phyloP scores from a whole-genome alignment of 73 alveolate genomes.

The Stentor roeselii region DNA sequence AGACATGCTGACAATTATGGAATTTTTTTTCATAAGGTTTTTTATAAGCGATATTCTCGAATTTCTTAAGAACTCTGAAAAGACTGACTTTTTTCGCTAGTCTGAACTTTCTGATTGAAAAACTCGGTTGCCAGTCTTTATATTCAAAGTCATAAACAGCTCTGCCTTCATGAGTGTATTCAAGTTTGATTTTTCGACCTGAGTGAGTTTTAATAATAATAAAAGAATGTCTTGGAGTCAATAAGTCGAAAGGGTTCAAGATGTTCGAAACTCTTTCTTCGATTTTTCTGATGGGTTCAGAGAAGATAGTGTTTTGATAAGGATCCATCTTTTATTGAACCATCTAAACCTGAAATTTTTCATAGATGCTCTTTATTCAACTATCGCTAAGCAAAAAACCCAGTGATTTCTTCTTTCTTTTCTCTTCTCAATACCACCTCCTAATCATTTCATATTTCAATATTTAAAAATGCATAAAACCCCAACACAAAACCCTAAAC shows the following conservation, averaged over 20 bases:
- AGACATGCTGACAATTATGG: constrained; percentile 1
- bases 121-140: not conserved
- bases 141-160: not conserved
- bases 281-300: not conserved
- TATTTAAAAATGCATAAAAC: no score
- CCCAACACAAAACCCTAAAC: no score
- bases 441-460: no score
- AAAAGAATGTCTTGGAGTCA: not conserved
- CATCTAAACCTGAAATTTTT: no score
- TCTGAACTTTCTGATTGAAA: not conserved
- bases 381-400: no score
- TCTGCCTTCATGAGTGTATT: not conserved
- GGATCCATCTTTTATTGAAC: no score
- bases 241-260: not conserved
- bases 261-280: not conserved
- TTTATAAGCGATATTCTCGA: not conserved
- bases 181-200: not conserved
- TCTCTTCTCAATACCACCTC: no score
- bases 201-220: not conserved
- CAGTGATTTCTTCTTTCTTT: no score
- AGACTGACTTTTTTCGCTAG: not conserved
- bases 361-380: no score
- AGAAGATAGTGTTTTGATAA: no score
- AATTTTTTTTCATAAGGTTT: not conserved
- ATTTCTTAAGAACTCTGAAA: not conserved